These are phyloP conservation scores for Cyathus striatus DNA, from an alignment of 768 basidiomycete genomes.

Conservation along the genomic window DNA sequence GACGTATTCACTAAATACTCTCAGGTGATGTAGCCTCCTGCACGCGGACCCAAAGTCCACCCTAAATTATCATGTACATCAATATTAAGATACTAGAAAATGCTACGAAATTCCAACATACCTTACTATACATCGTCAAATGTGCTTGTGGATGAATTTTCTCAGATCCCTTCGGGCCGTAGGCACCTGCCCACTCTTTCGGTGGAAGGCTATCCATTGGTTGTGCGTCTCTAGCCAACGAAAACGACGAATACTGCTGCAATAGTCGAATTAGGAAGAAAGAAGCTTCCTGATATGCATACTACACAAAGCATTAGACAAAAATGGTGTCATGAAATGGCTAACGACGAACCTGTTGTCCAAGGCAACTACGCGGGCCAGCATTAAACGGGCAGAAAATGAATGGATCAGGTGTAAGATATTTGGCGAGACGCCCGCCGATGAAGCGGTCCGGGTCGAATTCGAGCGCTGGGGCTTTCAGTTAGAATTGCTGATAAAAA, in stretches of 20 bases:
- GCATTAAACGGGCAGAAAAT: slow-evolving; percentile 38
- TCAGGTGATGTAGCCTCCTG: background rate
- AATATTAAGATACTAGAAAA: background rate
- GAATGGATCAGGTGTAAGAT: slow-evolving; percentile 37
- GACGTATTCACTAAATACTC: too few species aligned
- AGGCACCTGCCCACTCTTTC: slow-evolving; percentile 29
- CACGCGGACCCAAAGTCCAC: slow-evolving; percentile 1
- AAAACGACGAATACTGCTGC: slow-evolving; percentile 41
- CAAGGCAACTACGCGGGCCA: slow-evolving; percentile 30
- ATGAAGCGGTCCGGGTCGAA: slow-evolving; percentile 58
- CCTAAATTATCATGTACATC: background rate
- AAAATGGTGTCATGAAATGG: too few species aligned
- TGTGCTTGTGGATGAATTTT: slow-evolving; percentile 28
- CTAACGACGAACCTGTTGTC: slow-evolving; percentile 30
- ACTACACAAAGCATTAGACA: too few species aligned
- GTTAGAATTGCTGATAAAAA: background rate
- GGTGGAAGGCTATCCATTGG: slow-evolving; percentile 33
- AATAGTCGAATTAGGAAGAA: slow-evolving; percentile 53
- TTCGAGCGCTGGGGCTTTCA: slow-evolving; percentile 25
- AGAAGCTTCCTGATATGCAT: slow-evolving; percentile 53
- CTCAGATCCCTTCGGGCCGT: slow-evolving; percentile 32
- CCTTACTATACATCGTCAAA: slow-evolving; percentile 9
- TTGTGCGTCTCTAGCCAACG: slow-evolving; percentile 39
- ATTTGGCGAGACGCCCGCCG: slow-evolving; percentile 42
- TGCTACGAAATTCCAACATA: slow-evolving; percentile 4